Conservation (phyloP, 2,329 filamentous ascomycete genomes). For the Cladophialophora chaetospira region DNA sequence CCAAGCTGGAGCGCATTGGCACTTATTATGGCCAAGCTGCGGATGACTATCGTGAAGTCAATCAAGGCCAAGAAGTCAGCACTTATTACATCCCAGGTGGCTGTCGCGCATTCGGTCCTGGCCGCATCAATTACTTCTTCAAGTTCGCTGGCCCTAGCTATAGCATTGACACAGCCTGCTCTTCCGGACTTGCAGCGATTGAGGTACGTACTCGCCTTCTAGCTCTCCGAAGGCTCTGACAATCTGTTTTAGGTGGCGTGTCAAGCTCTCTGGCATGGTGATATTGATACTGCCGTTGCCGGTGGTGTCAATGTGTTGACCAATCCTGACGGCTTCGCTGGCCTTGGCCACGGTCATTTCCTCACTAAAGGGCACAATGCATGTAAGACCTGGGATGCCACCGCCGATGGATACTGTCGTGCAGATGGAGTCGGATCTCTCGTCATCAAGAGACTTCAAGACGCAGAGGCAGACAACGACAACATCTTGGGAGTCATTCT, state of each 20-base stretch:
- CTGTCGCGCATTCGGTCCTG: conserved; percentile 31
- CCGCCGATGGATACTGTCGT: conserved; percentile 58
- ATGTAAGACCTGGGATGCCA: conserved; percentile 53
- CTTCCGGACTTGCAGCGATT: conserved; percentile 65
- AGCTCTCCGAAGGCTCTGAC: background rate
- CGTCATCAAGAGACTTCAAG: conserved; percentile 53
- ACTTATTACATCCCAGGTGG: conserved; percentile 33
- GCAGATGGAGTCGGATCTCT: conserved; percentile 54
- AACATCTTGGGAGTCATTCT: conserved; percentile 51
- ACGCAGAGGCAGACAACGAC: conserved; percentile 55
- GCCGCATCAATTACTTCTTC: conserved; percentile 62
- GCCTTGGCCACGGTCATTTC: conserved; percentile 43
- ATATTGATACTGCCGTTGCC: conserved; percentile 72
- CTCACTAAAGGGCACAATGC: conserved; percentile 44
- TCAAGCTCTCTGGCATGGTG: conserved; percentile 65
- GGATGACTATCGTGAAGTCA: conserved; percentile 35
- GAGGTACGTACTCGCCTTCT: background rate
- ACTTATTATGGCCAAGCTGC: conserved; percentile 60
- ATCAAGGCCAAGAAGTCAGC: conserved; percentile 31
- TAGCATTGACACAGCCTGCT: conserved; percentile 70
- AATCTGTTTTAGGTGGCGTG: conserved; percentile 56
- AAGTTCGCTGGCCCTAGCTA: conserved; percentile 67
- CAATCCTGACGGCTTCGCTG: conserved; percentile 41
- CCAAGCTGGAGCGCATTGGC: conserved; percentile 59
- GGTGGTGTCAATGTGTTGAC: conserved; percentile 72